Evolutionary conservation across 1,284 basidiomycete genomes (phyloP).

Genomic region (Puccinia horiana): DNA sequence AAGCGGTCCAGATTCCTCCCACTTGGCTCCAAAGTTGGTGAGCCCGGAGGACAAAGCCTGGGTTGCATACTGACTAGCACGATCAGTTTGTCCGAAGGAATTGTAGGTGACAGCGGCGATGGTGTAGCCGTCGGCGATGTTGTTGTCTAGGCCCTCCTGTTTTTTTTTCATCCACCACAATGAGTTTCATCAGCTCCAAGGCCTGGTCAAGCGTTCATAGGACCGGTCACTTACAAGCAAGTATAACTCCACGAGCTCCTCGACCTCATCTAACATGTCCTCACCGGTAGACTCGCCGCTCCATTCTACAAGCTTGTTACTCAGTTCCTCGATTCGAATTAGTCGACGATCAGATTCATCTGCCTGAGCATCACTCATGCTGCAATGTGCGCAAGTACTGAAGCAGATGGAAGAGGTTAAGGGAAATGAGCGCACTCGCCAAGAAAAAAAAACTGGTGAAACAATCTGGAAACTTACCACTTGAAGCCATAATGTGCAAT

Average conservation of each 20-base stretch:
- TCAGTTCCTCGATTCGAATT: neutral
- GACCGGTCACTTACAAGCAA: neutral
- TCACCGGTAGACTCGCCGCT: neutral
- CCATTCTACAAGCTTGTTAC: slow-evolving; percentile 10
- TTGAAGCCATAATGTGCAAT: slow-evolving; percentile 25
- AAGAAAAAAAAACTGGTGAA: neutral
- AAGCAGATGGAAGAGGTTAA: neutral
- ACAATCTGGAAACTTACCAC: slow-evolving; percentile 22
- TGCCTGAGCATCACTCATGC: slow-evolving; percentile 8
- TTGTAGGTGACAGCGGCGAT: slow-evolving; percentile 32
- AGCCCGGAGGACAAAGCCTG: slow-evolving; percentile 17
- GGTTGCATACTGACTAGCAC: slow-evolving; percentile 6
- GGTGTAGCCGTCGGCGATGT: slow-evolving; percentile 37
- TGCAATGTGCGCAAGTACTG: slow-evolving; percentile 38
- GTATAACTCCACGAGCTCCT: slow-evolving; percentile 33
- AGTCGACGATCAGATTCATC: slow-evolving; percentile 32
- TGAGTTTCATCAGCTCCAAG: neutral
- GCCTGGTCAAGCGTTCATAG: neutral
- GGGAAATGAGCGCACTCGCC: neutral
- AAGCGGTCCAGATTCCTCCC: slow-evolving; percentile 27
- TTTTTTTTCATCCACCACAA: neutral
- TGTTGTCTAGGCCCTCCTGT: slow-evolving; percentile 35
- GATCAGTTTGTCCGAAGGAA: slow-evolving; percentile 14
- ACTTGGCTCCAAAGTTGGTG: slow-evolving; percentile 4
- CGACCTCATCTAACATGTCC: slow-evolving; percentile 30